These are phyloP conservation scores for Nicotiana tomentosiformis DNA, from an alignment of 257 asterid species.

Conservation along the genomic window DNA sequence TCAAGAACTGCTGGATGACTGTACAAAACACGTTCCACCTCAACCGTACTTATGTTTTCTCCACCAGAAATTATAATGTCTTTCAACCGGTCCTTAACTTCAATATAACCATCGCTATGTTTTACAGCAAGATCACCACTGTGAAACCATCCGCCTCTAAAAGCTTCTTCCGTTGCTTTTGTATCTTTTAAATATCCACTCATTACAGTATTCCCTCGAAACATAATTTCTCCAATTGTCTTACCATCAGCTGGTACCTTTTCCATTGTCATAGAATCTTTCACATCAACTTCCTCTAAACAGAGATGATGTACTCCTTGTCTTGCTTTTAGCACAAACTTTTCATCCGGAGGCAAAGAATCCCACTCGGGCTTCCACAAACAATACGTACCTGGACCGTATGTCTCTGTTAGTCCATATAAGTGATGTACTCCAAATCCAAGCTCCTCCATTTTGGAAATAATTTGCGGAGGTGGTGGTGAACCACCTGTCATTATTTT, in stretches of 20 bases:
- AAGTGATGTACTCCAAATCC: conserved; percentile 29
- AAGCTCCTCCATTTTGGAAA: conserved; percentile 31
- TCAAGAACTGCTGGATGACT: conserved; percentile 33
- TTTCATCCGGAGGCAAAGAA: conserved; percentile 20
- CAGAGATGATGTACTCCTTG: conserved; percentile 33
- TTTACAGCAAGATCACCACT: conserved; percentile 33
- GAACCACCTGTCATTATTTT: conserved; percentile 33
- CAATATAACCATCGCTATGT: conserved; percentile 31
- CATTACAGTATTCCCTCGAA: conserved; percentile 34
- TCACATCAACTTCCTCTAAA: conserved; percentile 26
- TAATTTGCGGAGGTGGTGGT: conserved; percentile 29
- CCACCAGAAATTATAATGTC: conserved; percentile 36
- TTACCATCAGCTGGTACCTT: conserved; percentile 29
- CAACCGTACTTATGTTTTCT: conserved; percentile 33
- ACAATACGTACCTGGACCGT: conserved; percentile 34
- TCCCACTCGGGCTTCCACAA: conserved; percentile 37
- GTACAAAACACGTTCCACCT: conserved; percentile 26
- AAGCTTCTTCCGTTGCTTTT: conserved; percentile 30
- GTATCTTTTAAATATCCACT: conserved; percentile 25
- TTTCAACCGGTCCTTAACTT: conserved; percentile 30
- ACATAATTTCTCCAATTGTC: conserved; percentile 35
- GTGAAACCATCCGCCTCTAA: conserved; percentile 31
- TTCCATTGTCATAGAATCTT: conserved; percentile 23
- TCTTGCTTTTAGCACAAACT: conserved; percentile 23
- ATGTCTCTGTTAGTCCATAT: conserved; percentile 35